Evolutionary conservation across 139 green algal genomes (phyloP).

Genomic region (Tetraselmis chui): DNA sequence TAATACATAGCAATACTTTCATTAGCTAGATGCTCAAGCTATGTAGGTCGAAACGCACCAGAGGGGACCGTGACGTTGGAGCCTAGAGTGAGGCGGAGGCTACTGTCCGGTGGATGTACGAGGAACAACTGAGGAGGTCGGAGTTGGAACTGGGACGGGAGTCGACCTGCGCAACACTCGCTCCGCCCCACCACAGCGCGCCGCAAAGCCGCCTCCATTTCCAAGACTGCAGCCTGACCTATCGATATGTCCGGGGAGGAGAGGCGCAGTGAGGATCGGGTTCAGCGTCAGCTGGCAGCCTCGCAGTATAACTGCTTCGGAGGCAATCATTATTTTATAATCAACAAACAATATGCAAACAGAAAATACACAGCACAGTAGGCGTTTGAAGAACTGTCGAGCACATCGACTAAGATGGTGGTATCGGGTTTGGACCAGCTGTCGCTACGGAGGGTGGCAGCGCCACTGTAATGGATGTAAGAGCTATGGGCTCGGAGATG

Average conservation of each 20-base stretch:
- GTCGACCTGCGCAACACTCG: not conserved
- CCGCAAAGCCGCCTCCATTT: not conserved
- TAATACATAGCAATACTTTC: not conserved
- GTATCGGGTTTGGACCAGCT: not conserved
- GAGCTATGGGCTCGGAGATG: constrained; percentile 52
- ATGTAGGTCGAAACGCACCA: not conserved
- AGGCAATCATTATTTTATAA: not conserved
- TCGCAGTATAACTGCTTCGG: constrained; percentile 1
- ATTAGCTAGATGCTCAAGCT: not conserved
- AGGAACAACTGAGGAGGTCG: not conserved
- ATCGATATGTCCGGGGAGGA: not conserved
- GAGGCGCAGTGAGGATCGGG: not conserved
- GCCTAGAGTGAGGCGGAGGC: constrained; percentile 2
- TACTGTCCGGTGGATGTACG: not conserved
- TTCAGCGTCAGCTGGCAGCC: not conserved
- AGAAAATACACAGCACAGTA: not conserved
- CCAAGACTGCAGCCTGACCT: not conserved
- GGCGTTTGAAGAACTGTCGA: not conserved
- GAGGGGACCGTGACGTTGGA: constrained; percentile 2
- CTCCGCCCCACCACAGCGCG: not conserved
- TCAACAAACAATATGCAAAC: too few species aligned
- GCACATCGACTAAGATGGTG: not conserved
- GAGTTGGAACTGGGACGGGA: not conserved
- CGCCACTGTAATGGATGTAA: constrained; percentile 39
- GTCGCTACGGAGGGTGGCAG: not conserved